These are phyloP conservation scores for Globisporangium irregulare DNA, from an alignment of 352 stramenopile species.

Conservation along the genomic window DNA sequence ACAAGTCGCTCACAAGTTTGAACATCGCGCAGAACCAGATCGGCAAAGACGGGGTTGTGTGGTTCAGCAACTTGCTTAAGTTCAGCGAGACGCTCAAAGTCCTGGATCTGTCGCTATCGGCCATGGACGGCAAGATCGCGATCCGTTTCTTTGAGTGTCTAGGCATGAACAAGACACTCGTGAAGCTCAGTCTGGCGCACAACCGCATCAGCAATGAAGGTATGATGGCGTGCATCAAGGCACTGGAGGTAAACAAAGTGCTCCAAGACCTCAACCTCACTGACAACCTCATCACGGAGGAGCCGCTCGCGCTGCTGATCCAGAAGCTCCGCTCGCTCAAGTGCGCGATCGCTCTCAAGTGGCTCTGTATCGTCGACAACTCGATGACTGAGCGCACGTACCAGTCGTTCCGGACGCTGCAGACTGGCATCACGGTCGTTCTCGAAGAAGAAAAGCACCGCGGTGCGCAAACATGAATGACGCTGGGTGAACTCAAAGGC, in stretches of 20 bases:
- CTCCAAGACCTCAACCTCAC: constrained; percentile 73
- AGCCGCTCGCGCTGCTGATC: constrained; percentile 47
- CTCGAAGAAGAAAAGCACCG: constrained; percentile 40
- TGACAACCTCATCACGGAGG: constrained; percentile 73
- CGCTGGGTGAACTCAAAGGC: neutral
- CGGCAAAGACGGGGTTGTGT: constrained; percentile 43
- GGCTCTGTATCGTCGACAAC: constrained; percentile 60
- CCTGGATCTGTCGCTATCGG: constrained; percentile 61
- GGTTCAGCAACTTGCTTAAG: constrained; percentile 56
- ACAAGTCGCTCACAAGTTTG: constrained; percentile 44
- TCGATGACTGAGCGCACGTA: constrained; percentile 58
- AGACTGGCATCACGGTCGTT: constrained; percentile 35
- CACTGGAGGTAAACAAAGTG: constrained; percentile 50
- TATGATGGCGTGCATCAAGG: constrained; percentile 51
- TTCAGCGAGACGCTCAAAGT: constrained; percentile 42
- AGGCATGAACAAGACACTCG: constrained; percentile 49
- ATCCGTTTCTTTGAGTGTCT: constrained; percentile 68
- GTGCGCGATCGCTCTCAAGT: constrained; percentile 31
- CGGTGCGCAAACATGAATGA: neutral
- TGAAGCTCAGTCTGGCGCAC: constrained; percentile 51
- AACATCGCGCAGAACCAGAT: constrained; percentile 68
- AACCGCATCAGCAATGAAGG: constrained; percentile 77
- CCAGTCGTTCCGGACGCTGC: constrained; percentile 26
- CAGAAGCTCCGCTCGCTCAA: constrained; percentile 33
- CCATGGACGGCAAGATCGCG: constrained; percentile 54